Evolutionary conservation across 2,329 filamentous ascomycete genomes (phyloP).

Genomic region (Moelleriella libera): DNA sequence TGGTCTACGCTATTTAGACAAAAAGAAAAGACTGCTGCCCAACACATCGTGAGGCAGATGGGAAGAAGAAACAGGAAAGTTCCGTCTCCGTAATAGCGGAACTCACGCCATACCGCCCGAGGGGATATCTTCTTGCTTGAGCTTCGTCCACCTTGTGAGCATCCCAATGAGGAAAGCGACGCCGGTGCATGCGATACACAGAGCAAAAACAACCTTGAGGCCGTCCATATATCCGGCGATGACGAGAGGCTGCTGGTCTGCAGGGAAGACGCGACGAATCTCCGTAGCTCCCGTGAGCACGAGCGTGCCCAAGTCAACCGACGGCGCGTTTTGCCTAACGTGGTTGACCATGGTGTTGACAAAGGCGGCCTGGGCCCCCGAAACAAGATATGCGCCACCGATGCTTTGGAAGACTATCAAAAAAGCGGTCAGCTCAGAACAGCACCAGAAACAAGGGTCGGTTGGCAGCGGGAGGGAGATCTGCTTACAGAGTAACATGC

Average conservation of each 20-base stretch:
- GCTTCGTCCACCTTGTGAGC: conserved; percentile 22
- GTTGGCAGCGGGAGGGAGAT: background rate
- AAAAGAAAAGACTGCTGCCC: no score
- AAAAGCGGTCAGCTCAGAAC: background rate
- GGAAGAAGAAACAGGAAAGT: background rate
- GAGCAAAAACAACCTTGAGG: conserved; percentile 48
- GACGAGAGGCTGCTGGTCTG: conserved; percentile 35
- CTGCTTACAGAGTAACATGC: conserved; percentile 27
- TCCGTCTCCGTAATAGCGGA: background rate
- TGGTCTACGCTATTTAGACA: no score
- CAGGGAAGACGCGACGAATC: conserved; percentile 35
- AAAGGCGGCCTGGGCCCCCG: conserved; percentile 31
- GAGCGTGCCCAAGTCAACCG: conserved; percentile 20
- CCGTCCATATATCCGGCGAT: conserved; percentile 48
- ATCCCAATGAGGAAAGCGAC: conserved; percentile 20
- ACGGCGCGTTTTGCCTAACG: conserved; percentile 19
- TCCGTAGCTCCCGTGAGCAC: conserved; percentile 36
- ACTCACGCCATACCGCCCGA: conserved; percentile 14
- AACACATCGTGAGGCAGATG: no score
- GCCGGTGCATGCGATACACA: conserved; percentile 34
- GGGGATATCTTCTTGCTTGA: conserved; percentile 14
- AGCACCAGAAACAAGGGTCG: background rate
- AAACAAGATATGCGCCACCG: conserved; percentile 35
- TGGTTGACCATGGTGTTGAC: conserved; percentile 26
- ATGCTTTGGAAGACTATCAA: conserved; percentile 30